A percentile compares a stretch with the other conserved stretches of the same genome.
phyloP scores from a whole-genome alignment of 768 basidiomycete genomes.

The Amanita fuliginea region DNA sequence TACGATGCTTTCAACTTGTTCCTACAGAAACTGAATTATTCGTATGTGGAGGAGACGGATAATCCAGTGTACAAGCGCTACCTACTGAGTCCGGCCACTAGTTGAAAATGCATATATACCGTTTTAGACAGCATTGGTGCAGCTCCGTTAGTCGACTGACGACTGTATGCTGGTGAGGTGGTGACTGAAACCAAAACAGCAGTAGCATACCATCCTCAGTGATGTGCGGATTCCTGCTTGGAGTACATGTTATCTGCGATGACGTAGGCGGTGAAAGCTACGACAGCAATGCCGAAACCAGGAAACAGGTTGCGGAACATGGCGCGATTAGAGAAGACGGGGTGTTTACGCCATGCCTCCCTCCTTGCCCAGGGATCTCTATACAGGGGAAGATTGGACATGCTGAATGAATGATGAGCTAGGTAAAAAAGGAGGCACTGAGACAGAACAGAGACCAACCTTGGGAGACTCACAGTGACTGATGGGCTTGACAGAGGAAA shows the following conservation, averaged over 20 bases:
- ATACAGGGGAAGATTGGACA: constrained; percentile 63
- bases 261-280: constrained; percentile 88
- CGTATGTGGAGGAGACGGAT: constrained; percentile 87
- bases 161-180: neutral
- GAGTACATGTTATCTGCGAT: constrained; percentile 65
- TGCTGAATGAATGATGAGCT: constrained; percentile 16
- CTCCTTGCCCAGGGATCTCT: constrained; percentile 93
- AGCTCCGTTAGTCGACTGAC: neutral
- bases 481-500: neutral
- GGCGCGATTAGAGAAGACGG: constrained; percentile 76
- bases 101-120: neutral
- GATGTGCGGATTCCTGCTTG: constrained; percentile 17
- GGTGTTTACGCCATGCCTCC: constrained; percentile 86
- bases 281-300: constrained; percentile 88
- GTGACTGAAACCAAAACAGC: neutral
- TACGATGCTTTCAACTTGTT: constrained; percentile 61
- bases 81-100: constrained; percentile 19
- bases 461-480: constrained; percentile 3
- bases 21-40: constrained; percentile 70
- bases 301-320: constrained; percentile 92
- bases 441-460: constrained; percentile 3
- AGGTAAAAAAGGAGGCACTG: constrained; percentile 7
- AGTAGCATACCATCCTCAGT: constrained; percentile 7
- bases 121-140: too few species aligned
- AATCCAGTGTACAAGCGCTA: constrained; percentile 78